Evolutionary conservation across 2,329 filamentous ascomycete species (phyloP), one percentile per base, ranked within the genome.

Genomic region (Calcarisporium arbuscula): DNA sequence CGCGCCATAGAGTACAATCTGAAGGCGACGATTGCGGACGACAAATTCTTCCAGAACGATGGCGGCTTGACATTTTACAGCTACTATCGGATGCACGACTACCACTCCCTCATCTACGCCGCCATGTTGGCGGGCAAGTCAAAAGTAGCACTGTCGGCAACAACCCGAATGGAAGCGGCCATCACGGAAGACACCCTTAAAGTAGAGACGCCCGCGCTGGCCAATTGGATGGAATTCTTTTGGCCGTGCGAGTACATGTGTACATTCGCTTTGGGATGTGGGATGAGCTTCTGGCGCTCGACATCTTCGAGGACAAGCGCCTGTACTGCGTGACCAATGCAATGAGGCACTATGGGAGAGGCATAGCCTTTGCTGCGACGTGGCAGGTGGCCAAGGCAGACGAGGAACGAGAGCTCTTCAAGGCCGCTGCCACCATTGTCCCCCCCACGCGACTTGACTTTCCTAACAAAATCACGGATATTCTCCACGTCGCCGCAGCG

Each of bases 71-170:
- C 81, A 51, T 86, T 87, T 53, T 88, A 87, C 56, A 79, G 77
- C 0, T 67, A 85, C 9, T 88, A 87, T 50, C 72, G 82, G 5
- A 71, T 74, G 41, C 83, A 88, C 51, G 66, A 87, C 46, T 79
- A 77, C 46, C 82, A 87, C 51, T 85, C 83, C 38, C 68, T 75
- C 7, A 73, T 86, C 30, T 87, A 87, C 50, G 80, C 79, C 2
- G 81, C 82, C 29, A 85, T 88, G 81, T 82, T 87, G 44, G 76
- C 80, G 0, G 83, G 79, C 0, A 72, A 80, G 48, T 80, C 65
- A 1, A 51, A 60, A 14, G 64, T 77, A 8, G 77, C 81, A 0
- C 54, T 86, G 3, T 67, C 79, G 2, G 77, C 79, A 0, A 70
- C 72, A 0, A 44, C 52, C 0, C 61, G 65, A 27, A 67, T 87